phyloP scores from a whole-genome alignment of 306 rosid species.

The Crotalaria pallida region DNA sequence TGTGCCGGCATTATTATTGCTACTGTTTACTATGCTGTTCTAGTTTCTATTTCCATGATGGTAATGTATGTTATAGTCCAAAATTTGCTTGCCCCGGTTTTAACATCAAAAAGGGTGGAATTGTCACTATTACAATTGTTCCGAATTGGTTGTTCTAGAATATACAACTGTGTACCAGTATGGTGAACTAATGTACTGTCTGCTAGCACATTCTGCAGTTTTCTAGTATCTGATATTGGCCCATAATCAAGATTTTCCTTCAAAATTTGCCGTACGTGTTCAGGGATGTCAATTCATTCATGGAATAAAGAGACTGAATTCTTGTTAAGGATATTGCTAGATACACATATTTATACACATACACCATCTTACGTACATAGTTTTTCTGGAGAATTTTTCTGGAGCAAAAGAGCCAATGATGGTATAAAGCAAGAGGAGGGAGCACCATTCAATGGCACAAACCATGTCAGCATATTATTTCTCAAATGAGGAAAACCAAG shows the following conservation, averaged over 20 bases:
- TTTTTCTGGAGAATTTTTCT: no score
- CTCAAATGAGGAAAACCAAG: background rate
- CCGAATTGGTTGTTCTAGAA: background rate
- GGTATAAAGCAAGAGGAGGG: no score
- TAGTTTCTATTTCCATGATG: background rate
- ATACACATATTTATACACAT: no score
- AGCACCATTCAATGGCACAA: no score
- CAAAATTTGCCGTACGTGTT: background rate
- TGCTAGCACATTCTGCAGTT: background rate
- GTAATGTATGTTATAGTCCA: background rate
- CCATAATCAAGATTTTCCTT: background rate
- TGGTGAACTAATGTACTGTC: background rate
- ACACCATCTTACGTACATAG: no score
- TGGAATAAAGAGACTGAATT: background rate
- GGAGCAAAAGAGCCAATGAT: no score
- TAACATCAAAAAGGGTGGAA: background rate
- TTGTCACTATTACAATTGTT: background rate
- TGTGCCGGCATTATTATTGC: background rate
- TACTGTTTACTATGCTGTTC: background rate
- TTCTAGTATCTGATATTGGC: conserved; percentile 2
- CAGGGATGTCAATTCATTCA: background rate
- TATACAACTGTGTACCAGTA: no score
- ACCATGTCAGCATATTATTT: background rate
- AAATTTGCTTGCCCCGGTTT: background rate
- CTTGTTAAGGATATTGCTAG: no score